phyloP scores from a whole-genome alignment of 2,329 filamentous ascomycete genomes.

The Colletotrichum sp. region DNA sequence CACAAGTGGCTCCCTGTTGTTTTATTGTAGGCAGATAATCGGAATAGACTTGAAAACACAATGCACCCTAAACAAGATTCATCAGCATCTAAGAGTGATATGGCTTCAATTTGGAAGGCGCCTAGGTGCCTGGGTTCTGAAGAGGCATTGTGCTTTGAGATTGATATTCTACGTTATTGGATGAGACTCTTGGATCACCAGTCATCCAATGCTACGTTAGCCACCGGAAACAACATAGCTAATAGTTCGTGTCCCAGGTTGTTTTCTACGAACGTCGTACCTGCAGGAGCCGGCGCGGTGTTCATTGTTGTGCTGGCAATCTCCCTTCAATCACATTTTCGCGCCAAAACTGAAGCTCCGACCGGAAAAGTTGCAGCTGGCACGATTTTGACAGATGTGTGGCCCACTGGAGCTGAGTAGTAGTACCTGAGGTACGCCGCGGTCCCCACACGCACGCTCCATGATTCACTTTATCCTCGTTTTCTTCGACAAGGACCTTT shows the following conservation, averaged over 20 bases:
- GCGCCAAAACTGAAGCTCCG: neutral
- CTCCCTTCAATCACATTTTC: neutral
- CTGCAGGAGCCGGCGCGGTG: neutral
- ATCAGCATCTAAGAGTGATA: neutral
- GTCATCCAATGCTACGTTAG: neutral
- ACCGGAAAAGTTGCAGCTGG: neutral
- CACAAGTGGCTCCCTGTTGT: neutral
- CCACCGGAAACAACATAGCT: neutral
- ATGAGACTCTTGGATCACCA: neutral
- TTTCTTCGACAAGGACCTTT: constrained; percentile 18
- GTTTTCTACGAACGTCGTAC: neutral
- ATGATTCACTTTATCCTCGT: neutral
- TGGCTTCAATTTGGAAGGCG: neutral
- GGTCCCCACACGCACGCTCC: neutral
- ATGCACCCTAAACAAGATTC: neutral
- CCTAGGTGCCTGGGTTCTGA: neutral
- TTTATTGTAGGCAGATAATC: neutral
- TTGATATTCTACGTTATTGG: neutral
- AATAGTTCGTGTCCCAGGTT: neutral
- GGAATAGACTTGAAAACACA: neutral
- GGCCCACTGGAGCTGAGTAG: neutral
- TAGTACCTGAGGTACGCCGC: neutral
- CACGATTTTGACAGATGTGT: neutral
- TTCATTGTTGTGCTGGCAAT: neutral
- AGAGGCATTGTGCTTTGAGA: neutral